Conservation (phyloP, 129 eudicot species). For the Escallonia rubra region DNA sequence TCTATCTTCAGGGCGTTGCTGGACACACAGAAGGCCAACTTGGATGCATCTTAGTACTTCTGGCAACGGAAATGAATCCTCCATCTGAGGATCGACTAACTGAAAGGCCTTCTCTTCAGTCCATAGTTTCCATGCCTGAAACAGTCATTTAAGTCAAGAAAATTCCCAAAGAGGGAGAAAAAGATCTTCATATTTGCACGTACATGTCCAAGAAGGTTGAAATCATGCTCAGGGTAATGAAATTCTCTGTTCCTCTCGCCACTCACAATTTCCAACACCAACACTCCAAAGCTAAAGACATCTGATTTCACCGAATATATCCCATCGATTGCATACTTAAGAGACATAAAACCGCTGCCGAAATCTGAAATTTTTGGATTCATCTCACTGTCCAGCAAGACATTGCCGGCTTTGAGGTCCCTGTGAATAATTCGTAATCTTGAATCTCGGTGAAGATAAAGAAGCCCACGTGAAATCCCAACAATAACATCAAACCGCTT, state of each 20-base stretch:
- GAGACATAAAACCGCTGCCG: constrained; percentile 18
- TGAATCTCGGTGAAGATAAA: constrained; percentile 21
- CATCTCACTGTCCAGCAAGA: constrained; percentile 5
- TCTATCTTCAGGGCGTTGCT: constrained; percentile 15
- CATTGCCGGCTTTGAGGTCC: constrained; percentile 14
- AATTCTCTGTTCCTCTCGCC: constrained; percentile 12
- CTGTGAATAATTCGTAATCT: constrained; percentile 9
- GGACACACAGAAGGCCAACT: constrained; percentile 17
- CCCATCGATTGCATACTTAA: constrained; percentile 10
- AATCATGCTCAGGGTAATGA: constrained; percentile 1
- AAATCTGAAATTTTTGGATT: constrained; percentile 17
- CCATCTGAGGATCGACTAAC: neutral
- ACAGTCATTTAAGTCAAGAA: neutral
- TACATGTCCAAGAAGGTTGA: constrained; percentile 19
- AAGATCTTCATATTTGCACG: neutral
- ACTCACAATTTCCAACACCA: constrained; percentile 8
- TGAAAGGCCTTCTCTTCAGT: neutral
- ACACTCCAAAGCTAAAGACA: constrained; percentile 15
- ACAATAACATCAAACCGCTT: constrained; percentile 8
- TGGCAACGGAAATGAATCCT: neutral
- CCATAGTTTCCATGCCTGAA: neutral
- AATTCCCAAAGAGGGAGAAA: neutral
- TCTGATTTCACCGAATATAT: constrained; percentile 1
- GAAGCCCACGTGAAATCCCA: constrained; percentile 22
- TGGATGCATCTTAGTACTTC: neutral